These are phyloP conservation scores for Capsicum rhomboideum DNA, from an alignment of 257 asterid species.

Conservation along the genomic window DNA sequence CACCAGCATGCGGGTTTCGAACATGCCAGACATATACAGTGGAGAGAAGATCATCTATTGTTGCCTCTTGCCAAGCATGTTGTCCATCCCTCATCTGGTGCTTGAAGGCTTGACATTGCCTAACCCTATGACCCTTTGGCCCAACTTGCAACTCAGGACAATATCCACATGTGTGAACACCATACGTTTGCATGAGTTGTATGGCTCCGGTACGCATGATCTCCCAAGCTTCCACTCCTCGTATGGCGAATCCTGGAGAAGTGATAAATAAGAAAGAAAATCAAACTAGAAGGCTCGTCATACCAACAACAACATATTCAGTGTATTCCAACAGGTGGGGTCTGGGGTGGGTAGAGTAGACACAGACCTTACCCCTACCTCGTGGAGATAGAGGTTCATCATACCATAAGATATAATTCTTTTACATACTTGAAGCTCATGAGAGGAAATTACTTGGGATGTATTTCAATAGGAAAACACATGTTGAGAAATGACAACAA, in stretches of 20 bases:
- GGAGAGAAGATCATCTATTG: slow-evolving; percentile 43
- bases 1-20: background rate
- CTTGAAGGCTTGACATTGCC: slow-evolving; percentile 73
- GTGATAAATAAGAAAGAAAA: background rate
- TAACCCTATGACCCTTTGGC: slow-evolving; percentile 66
- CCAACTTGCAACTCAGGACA: slow-evolving; percentile 77
- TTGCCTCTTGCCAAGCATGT: slow-evolving; percentile 78
- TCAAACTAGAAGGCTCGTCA: background rate
- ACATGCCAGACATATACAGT: slow-evolving; percentile 65
- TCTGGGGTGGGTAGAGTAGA: no score
- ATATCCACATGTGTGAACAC: slow-evolving; percentile 58
- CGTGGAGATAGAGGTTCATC: no score
- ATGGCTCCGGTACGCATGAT: slow-evolving; percentile 30
- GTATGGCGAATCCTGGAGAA: slow-evolving; percentile 34
- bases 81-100: slow-evolving; percentile 86
- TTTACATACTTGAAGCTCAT: background rate
- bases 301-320: no score
- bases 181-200: slow-evolving; percentile 41
- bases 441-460: background rate
- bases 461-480: background rate
- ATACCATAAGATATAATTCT: background rate
- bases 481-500: background rate
- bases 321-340: no score
- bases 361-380: no score
- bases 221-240: slow-evolving; percentile 52